Evolutionary conservation across 1,284 basidiomycete species (phyloP), one percentile per base, ranked within the genome.

Genomic region (Ustilago sp.): DNA sequence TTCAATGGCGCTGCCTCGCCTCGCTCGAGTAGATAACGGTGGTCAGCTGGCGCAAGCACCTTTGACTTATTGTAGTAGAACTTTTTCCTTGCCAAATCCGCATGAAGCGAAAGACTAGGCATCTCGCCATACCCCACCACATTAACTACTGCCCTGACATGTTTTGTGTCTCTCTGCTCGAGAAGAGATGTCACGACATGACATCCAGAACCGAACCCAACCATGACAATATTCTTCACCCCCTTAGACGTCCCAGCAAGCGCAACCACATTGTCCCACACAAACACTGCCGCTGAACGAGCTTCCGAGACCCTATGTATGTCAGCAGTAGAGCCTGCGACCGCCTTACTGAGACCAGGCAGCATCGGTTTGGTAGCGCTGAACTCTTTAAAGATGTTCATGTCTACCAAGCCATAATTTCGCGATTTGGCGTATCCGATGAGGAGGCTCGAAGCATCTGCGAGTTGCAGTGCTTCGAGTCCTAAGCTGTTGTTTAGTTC

Each of bases 221-320:
- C 90, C 8, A 99, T 83, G 28, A 98, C 88, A 17, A 98, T 89
- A 35, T 90, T 89, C 52, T 90, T 88, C 4, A 92, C 92, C 7
- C 19, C 15, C 17, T 23, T 9, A 5, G 56, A 39, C 8, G 36
- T 17, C 4, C 58, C 50, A 3, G 58, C 68, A 2, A 55, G 94
- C 94, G 93, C 90, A 63, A 97, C 89, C 77, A 94, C 94, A 84
- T 98, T 96, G 87, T 98, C 95, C 96, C 96, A 99, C 3, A 98
- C 86, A 83, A 96, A 96, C 88, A 50, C 59, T 1, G 63, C 56
- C 2, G 66, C 66, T 11, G 12, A 1, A 4, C 28, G 28, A 9
- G 64, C 73, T 41, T 47, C 35, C 1, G 23, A n/a, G 3, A 50
- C 23, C 2, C 19, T 19, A 2, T 36, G 50, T 4, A 13, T 6